Percentiles rank a stretch among this genome's conserved stretches.
Evolutionary conservation across 129 eudicot species (phyloP).

Genomic region (Helianthus tuberosus): DNA sequence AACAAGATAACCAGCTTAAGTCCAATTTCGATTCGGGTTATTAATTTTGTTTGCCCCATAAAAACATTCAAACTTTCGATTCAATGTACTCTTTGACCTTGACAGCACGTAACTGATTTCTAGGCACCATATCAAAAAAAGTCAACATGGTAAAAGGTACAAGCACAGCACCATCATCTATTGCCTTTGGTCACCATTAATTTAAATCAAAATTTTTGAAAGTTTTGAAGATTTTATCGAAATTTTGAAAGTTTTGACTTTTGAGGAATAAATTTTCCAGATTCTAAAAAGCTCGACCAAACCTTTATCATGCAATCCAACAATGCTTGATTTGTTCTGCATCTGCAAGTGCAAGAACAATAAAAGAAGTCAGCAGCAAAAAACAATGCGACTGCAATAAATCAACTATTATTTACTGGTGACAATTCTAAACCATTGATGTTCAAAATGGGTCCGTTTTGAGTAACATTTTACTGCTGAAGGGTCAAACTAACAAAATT

Average conservation of each 20-base stretch:
- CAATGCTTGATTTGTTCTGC: conserved; percentile 64
- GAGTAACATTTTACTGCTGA: background rate
- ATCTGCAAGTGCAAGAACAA: conserved; percentile 49
- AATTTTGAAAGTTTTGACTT: background rate
- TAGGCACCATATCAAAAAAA: background rate
- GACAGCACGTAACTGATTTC: background rate
- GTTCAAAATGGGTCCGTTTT: background rate
- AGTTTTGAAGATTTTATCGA: background rate
- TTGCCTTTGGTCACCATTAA: background rate
- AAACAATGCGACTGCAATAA: background rate
- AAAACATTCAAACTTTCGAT: background rate
- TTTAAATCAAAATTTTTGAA: background rate
- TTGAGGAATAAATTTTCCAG: background rate
- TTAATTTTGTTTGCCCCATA: background rate
- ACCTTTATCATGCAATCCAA: conserved; percentile 99
- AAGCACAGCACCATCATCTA: background rate
- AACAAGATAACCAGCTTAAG: background rate
- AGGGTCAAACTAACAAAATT: background rate
- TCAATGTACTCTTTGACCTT: background rate
- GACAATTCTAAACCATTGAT: background rate
- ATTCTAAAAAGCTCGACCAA: conserved; percentile 12
- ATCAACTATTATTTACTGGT: background rate
- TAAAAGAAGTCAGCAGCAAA: conserved; percentile 6
- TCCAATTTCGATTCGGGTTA: background rate
- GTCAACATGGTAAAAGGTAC: background rate